Conservation (phyloP, 306 rosid genomes). For the Canavalia ensiformis region DNA sequence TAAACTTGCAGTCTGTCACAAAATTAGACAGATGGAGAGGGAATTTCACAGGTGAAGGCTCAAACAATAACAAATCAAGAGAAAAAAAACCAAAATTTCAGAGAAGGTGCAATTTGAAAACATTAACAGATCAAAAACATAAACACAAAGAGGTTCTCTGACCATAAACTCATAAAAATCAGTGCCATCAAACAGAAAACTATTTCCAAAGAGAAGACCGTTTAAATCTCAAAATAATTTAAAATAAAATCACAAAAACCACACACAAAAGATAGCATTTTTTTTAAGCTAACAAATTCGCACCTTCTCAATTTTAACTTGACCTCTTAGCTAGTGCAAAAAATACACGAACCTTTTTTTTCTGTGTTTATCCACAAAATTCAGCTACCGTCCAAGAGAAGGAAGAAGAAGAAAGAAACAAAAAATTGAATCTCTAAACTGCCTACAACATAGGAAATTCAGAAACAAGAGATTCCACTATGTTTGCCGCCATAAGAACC, state of each 20-base stretch:
- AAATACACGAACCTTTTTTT: conserved; percentile 31
- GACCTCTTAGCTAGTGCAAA: conserved; percentile 9
- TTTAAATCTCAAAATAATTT: neutral
- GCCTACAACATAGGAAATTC: conserved; percentile 36
- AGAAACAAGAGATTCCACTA: conserved; percentile 52
- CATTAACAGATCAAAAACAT: conserved; percentile 39
- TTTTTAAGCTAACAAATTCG: conserved; percentile 39
- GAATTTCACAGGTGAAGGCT: conserved; percentile 42
- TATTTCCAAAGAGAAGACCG: neutral
- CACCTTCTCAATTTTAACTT: conserved; percentile 45
- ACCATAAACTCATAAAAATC: conserved; percentile 39
- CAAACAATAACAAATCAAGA: conserved; percentile 51
- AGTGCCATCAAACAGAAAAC: conserved; percentile 30
- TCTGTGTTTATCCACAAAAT: conserved; percentile 31
- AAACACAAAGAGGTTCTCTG: conserved; percentile 20
- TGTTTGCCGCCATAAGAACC: conserved; percentile 31
- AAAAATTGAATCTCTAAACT: conserved; percentile 39
- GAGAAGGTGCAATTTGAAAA: conserved; percentile 21
- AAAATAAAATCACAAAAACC: neutral
- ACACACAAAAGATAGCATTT: neutral
- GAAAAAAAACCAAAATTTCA: neutral
- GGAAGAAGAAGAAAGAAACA: conserved; percentile 17
- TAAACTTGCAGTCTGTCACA: conserved; percentile 24
- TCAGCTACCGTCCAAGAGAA: conserved; percentile 29
- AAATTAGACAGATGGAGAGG: neutral